Conservation (phyloP, 805 yeast species). For the Saturnispora gosingensis region DNA sequence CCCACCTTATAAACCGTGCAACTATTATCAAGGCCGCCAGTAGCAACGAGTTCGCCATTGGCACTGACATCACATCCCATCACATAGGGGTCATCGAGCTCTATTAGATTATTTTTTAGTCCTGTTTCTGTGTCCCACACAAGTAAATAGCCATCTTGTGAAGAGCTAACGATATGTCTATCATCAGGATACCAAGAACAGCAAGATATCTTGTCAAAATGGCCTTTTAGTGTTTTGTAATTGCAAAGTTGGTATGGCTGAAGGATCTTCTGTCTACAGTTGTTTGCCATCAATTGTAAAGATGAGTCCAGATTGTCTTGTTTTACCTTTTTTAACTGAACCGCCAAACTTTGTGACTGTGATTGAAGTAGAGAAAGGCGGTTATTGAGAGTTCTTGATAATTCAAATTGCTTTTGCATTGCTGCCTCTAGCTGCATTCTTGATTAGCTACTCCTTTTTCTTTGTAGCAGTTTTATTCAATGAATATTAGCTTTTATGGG, state of each 20-base stretch:
- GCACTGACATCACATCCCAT: conserved; percentile 68
- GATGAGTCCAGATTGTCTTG: conserved; percentile 23
- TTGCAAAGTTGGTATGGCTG: conserved; percentile 11
- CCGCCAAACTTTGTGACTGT: conserved; percentile 20
- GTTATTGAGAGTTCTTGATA: conserved; percentile 15
- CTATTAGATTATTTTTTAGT: conserved; percentile 58
- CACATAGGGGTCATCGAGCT: conserved; percentile 72
- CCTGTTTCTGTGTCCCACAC: conserved; percentile 78
- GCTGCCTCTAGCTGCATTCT: conserved; percentile 10
- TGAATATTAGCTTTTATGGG: neutral
- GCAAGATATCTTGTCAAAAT: conserved; percentile 62
- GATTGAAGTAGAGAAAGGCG: conserved; percentile 19
- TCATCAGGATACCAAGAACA: conserved; percentile 64
- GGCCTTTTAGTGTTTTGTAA: conserved; percentile 44
- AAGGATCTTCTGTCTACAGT: conserved; percentile 14
- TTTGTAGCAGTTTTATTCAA: neutral
- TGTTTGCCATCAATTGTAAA: conserved; percentile 18
- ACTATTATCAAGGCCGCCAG: conserved; percentile 75
- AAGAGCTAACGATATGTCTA: conserved; percentile 54
- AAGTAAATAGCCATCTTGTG: conserved; percentile 80
- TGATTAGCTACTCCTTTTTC: neutral
- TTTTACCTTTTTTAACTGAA: conserved; percentile 23
- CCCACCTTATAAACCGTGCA: conserved; percentile 56
- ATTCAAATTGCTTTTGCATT: conserved; percentile 20
- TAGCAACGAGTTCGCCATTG: conserved; percentile 54